Percentiles rank a stretch among this genome's conserved stretches.
Conservation (phyloP, 2,329 filamentous ascomycete genomes). For the Fusarium sp. region DNA sequence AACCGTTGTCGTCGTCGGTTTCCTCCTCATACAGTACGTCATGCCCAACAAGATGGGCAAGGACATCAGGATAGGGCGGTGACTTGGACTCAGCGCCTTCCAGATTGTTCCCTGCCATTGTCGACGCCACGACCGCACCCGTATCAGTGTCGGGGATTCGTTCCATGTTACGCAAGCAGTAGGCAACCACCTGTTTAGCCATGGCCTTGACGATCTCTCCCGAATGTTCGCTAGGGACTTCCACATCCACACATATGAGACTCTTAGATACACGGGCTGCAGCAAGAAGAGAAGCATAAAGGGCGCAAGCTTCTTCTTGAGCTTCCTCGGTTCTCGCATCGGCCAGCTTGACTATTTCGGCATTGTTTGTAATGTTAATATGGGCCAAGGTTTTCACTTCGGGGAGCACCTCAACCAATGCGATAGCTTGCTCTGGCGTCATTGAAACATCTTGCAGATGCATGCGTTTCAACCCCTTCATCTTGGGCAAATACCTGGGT, state of each 20-base stretch:
- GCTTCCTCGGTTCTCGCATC: conserved; percentile 79
- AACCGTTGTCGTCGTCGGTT: conserved; percentile 69
- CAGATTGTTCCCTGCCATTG: conserved; percentile 53
- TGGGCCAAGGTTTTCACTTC: conserved; percentile 86
- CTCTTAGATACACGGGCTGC: conserved; percentile 85
- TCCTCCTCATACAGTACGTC: conserved; percentile 62
- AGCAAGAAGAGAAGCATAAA: conserved; percentile 91
- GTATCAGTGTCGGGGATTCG: conserved; percentile 75
- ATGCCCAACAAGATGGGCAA: conserved; percentile 87
- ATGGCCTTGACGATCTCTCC: conserved; percentile 92
- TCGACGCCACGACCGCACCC: conserved; percentile 58
- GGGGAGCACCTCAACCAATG: conserved; percentile 87
- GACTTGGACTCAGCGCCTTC: conserved; percentile 46
- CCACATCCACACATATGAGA: conserved; percentile 90
- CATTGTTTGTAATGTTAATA: conserved; percentile 86
- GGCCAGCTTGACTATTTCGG: conserved; percentile 75
- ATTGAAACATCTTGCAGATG: conserved; percentile 88
- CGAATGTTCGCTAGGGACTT: conserved; percentile 83
- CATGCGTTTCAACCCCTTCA: conserved; percentile 81
- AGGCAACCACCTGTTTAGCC: conserved; percentile 93
- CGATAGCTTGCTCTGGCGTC: conserved; percentile 88
- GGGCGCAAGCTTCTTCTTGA: conserved; percentile 92
- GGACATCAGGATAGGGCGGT: conserved; percentile 75
- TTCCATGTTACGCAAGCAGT: conserved; percentile 92
- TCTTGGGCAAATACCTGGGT: conserved; percentile 77